Percentiles rank a stretch among this genome's conserved stretches.
phyloP scores from a whole-genome alignment of 2,329 filamentous ascomycete genomes.

The Coniochaeta sp. region DNA sequence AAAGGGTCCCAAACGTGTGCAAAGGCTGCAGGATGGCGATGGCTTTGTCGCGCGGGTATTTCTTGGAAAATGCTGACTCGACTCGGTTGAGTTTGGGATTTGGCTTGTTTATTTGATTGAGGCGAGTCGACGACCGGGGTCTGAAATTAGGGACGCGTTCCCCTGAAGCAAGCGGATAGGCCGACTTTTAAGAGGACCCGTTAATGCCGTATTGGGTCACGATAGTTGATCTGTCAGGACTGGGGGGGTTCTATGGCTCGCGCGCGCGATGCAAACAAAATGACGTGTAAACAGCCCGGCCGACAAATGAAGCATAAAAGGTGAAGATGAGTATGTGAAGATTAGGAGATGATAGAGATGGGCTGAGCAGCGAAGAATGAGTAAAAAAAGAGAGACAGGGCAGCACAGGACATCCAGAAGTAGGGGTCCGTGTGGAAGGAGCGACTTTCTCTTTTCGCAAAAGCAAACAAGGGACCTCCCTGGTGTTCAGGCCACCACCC shows the following conservation, averaged over 20 bases:
- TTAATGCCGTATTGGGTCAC: neutral
- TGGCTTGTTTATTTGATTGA: constrained; percentile 27
- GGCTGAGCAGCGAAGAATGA: neutral
- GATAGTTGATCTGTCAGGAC: neutral
- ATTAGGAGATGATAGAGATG: neutral
- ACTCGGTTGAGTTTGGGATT: constrained; percentile 4
- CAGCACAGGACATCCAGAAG: neutral
- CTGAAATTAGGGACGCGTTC: constrained; percentile 29
- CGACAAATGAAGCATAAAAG: neutral
- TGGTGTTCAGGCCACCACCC: neutral
- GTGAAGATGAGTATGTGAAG: neutral
- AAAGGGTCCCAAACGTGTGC: constrained; percentile 1
- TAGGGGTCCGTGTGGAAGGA: neutral
- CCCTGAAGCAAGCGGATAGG: constrained; percentile 10
- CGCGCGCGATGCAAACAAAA: constrained; percentile 1
- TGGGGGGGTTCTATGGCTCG: neutral
- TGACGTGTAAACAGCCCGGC: neutral
- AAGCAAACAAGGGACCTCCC: neutral
- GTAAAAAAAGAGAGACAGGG: neutral
- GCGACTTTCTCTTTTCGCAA: neutral
- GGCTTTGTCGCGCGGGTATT: constrained; percentile 10
- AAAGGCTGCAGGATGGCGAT: constrained; percentile 9
- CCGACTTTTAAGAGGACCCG: constrained; percentile 1
- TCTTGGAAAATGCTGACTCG: neutral
- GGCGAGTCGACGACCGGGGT: constrained; percentile 12